phyloP scores from a whole-genome alignment of 202 grass and related monocot species.

The Hordeum pubiflorum region DNA sequence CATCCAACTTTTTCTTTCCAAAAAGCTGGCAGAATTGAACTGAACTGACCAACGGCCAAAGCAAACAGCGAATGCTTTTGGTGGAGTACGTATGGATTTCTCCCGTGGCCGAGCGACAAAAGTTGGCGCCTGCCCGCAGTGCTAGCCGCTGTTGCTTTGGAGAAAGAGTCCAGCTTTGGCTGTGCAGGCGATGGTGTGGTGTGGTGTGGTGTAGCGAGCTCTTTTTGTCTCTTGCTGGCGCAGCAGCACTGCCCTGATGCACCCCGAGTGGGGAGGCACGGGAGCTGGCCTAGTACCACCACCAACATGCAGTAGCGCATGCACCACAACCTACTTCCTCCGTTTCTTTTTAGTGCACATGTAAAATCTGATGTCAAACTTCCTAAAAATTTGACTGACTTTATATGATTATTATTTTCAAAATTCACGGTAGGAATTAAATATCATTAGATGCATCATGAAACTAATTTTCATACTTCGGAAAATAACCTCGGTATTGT shows the following conservation, averaged over 20 bases:
- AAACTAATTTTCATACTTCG: no score
- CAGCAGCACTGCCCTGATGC: slow-evolving; percentile 8
- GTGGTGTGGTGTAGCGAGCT: not conserved
- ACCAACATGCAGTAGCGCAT: no score
- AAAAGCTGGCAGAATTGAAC: not conserved
- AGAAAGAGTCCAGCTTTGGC: not conserved
- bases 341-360: no score
- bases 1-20: not conserved
- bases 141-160: slow-evolving; percentile 13
- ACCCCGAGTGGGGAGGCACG: slow-evolving; percentile 7
- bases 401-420: no score
- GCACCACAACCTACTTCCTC: no score
- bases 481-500: no score
- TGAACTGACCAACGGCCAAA: not conserved
- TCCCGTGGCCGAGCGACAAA: slow-evolving; percentile 4
- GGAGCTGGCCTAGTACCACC: not conserved
- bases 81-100: not conserved
- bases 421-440: no score
- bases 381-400: no score
- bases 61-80: not conserved
- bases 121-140: slow-evolving; percentile 6
- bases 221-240: slow-evolving; percentile 32
- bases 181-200: not conserved
- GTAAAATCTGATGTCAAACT: no score
- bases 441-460: no score